Percentiles rank a stretch among this genome's conserved stretches.
phyloP scores from a whole-genome alignment of 192 early-diverging fungal genomes.

The Dissophora ornata region DNA sequence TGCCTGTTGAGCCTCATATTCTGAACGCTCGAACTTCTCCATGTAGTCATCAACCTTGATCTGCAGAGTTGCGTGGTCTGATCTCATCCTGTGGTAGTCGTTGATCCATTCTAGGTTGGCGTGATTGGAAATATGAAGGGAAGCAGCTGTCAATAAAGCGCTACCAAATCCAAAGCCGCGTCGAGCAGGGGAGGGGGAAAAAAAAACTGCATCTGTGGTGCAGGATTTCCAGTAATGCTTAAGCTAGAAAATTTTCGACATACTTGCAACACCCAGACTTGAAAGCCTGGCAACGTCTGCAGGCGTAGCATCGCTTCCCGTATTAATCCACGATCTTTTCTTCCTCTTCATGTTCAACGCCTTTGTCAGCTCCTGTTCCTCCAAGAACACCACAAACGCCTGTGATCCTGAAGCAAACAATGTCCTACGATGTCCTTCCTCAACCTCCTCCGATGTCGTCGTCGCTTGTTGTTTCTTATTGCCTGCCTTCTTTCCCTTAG shows the following conservation, averaged over 20 bases:
- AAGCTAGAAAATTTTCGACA: background rate
- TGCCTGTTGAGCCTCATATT: conserved; percentile 75
- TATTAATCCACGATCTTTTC: conserved; percentile 66
- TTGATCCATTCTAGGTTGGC: conserved; percentile 56
- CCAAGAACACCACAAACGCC: conserved; percentile 78
- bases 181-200: background rate
- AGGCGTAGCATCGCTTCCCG: conserved; percentile 47
- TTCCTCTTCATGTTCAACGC: conserved; percentile 72
- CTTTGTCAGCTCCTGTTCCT: conserved; percentile 70
- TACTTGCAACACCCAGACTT: conserved; percentile 63
- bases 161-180: no score
- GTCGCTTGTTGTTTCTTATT: conserved; percentile 31
- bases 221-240: no score
- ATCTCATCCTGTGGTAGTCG: conserved; percentile 57
- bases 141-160: no score
- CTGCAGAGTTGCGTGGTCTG: conserved; percentile 61
- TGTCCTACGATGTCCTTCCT: conserved; percentile 47
- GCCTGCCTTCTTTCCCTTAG: conserved; percentile 24
- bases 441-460: conserved; percentile 15
- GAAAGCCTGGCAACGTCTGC: conserved; percentile 59
- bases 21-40: conserved; percentile 79
- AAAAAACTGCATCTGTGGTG: no score
- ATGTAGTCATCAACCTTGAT: conserved; percentile 78
- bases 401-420: conserved; percentile 64
- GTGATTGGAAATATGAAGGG: no score